Evolutionary conservation across 768 basidiomycete species (phyloP).

Genomic region (Rhodosporidiobolus sp.): DNA sequence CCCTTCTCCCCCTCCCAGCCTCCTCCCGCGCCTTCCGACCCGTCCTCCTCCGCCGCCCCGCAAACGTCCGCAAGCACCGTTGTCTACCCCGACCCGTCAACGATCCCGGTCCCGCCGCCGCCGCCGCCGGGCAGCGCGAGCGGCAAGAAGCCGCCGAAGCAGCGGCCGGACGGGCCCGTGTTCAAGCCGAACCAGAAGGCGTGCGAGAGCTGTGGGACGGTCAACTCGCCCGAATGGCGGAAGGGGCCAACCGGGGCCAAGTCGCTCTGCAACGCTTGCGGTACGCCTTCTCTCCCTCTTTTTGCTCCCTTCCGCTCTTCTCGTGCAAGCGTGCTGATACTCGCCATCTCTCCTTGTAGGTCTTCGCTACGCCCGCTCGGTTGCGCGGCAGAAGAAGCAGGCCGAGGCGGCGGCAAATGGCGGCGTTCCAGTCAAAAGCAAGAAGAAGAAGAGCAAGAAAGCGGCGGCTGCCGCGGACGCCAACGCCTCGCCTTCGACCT

Average conservation of each 20-base stretch:
- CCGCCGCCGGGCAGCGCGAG: background rate
- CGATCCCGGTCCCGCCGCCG: background rate
- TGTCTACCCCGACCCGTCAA: background rate
- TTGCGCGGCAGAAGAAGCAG: conserved; percentile 29
- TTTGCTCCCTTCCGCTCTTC: background rate
- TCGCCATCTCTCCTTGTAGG: conserved; percentile 1
- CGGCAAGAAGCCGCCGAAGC: conserved; percentile 20
- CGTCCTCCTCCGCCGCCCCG: background rate
- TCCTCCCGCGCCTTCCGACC: background rate
- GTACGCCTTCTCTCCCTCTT: conserved; percentile 3
- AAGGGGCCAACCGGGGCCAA: conserved; percentile 39
- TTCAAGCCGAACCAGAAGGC: conserved; percentile 31
- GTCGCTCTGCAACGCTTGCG: conserved; percentile 39
- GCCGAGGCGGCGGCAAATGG: conserved; percentile 24
- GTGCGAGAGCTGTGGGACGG: conserved; percentile 36
- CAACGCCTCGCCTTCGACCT: background rate
- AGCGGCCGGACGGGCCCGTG: conserved; percentile 32
- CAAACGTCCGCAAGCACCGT: background rate
- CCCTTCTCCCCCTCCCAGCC: background rate
- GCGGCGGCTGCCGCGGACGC: background rate
- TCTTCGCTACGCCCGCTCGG: conserved; percentile 34
- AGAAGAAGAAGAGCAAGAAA: conserved; percentile 22
- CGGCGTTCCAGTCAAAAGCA: background rate
- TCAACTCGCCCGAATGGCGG: conserved; percentile 41
- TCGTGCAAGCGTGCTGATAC: background rate